These are phyloP conservation scores for Ophiostoma angusticollis DNA, from an alignment of 2,329 filamentous ascomycete species.

Conservation along the genomic window DNA sequence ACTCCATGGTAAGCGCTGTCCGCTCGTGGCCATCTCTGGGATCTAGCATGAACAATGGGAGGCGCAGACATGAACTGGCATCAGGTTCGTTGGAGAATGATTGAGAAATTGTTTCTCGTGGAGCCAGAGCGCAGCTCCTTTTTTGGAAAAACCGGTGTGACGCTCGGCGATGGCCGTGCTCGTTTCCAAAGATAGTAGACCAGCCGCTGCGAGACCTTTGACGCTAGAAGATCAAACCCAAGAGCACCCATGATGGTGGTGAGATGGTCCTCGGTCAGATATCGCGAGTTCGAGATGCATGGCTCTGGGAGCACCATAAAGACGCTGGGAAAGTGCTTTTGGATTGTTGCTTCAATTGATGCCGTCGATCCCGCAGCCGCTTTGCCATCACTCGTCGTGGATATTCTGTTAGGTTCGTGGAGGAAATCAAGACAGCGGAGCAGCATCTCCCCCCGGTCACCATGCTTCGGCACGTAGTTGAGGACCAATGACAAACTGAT, in stretches of 20 bases:
- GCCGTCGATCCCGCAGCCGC: conserved; percentile 4
- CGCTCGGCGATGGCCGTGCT: conserved; percentile 14
- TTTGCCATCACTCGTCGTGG: background rate
- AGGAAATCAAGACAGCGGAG: conserved; percentile 61
- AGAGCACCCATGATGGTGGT: conserved; percentile 61
- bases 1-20: too few relatives aligned
- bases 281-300: conserved; percentile 82
- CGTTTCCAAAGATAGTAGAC: conserved; percentile 79
- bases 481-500: conserved; percentile 86
- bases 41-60: too few relatives aligned
- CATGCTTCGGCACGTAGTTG: conserved; percentile 79
- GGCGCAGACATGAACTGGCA: too few relatives aligned
- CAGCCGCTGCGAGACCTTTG: conserved; percentile 70
- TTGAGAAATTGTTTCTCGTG: conserved; percentile 80
- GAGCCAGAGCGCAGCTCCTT: conserved; percentile 62
- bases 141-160: conserved; percentile 46
- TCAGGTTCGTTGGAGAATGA: conserved; percentile 43
- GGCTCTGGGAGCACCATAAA: conserved; percentile 85
- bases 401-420: conserved; percentile 20
- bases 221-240: conserved; percentile 53
- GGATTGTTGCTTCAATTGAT: conserved; percentile 5
- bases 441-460: conserved; percentile 73
- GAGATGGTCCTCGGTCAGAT: conserved; percentile 61
- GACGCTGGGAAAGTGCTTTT: conserved; percentile 48
- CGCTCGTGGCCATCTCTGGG: too few relatives aligned